A percentile compares a stretch with the other conserved stretches of the same genome.
These are phyloP conservation scores for Bretschneidera sinensis DNA, from an alignment of 345 rosid species.

Conservation along the genomic window DNA sequence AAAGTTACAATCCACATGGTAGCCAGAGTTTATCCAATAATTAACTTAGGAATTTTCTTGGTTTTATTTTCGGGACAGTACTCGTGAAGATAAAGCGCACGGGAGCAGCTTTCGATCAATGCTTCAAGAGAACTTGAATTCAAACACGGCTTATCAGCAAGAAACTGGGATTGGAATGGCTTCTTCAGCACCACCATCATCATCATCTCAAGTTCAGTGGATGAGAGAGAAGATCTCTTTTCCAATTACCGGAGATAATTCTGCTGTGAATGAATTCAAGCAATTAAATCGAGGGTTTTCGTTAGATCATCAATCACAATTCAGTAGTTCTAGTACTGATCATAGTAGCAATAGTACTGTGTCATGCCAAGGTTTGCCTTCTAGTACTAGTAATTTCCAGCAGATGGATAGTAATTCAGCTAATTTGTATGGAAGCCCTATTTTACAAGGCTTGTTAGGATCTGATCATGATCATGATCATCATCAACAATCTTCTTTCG, in stretches of 20 bases:
- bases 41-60: too few species aligned
- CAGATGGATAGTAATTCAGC: conserved; percentile 42
- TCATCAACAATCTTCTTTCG: conserved; percentile 28
- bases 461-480: conserved; percentile 31
- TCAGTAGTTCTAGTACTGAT: conserved; percentile 58
- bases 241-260: conserved; percentile 8
- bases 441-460: conserved; percentile 49
- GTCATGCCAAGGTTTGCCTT: conserved; percentile 48
- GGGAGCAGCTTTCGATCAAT: conserved; percentile 62
- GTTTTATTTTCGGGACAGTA: conserved; percentile 29
- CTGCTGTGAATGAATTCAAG: conserved; percentile 31
- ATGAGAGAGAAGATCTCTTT: conserved; percentile 19
- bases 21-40: too few species aligned
- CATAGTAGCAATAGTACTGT: conserved; percentile 65
- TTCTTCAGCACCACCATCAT: conserved; percentile 13
- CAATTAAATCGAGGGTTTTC: conserved; percentile 52
- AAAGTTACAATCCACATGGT: too few species aligned
- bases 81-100: conserved; percentile 61
- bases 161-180: conserved; percentile 38
- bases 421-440: conserved; percentile 47
- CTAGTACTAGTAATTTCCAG: conserved; percentile 41
- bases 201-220: conserved; percentile 45
- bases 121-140: conserved; percentile 75
- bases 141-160: conserved; percentile 37
- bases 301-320: conserved; percentile 51